These are phyloP conservation scores for Omphalea diandra DNA, from an alignment of 441 rosid genomes.

Conservation along the genomic window DNA sequence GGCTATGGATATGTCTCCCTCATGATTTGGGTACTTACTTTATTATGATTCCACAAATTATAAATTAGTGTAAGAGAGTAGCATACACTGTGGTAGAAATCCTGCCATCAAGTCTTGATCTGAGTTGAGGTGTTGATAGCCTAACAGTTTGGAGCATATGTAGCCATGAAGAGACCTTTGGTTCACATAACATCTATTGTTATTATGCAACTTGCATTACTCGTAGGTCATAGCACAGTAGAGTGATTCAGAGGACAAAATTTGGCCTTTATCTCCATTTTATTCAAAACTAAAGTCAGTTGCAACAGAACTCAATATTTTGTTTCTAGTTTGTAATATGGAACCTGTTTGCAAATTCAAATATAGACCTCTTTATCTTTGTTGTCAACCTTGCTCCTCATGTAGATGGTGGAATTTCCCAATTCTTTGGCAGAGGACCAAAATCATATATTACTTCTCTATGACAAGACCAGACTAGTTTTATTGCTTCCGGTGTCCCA, in stretches of 20 bases:
- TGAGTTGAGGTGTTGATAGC: too few species aligned
- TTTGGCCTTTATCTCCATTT: slow-evolving; percentile 1
- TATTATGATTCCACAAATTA: too few species aligned
- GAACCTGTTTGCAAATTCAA: background rate
- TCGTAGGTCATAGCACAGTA: background rate
- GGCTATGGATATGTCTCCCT: too few species aligned
- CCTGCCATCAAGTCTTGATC: too few species aligned
- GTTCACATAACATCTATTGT: background rate
- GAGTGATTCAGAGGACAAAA: background rate
- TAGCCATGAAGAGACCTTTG: background rate
- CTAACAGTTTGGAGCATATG: background rate
- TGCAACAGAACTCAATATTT: background rate
- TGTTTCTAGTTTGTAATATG: background rate
- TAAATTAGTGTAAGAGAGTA: too few species aligned
- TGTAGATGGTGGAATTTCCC: slow-evolving; percentile 88
- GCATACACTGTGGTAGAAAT: too few species aligned
- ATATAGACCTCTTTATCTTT: background rate
- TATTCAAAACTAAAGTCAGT: background rate
- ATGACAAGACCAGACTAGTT: slow-evolving; percentile 98
- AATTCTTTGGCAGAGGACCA: slow-evolving; percentile 73
- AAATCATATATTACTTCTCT: slow-evolving; percentile 85
- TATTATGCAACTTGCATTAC: too few species aligned
- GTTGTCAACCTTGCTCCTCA: slow-evolving; percentile 23
- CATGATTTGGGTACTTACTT: too few species aligned
- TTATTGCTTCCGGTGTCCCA: slow-evolving; percentile 97